Evolutionary conservation across 1,284 basidiomycete genomes (phyloP), one percentile per base, ranked within the genome.

Genomic region (Mycosarcoma mackinlayi): DNA sequence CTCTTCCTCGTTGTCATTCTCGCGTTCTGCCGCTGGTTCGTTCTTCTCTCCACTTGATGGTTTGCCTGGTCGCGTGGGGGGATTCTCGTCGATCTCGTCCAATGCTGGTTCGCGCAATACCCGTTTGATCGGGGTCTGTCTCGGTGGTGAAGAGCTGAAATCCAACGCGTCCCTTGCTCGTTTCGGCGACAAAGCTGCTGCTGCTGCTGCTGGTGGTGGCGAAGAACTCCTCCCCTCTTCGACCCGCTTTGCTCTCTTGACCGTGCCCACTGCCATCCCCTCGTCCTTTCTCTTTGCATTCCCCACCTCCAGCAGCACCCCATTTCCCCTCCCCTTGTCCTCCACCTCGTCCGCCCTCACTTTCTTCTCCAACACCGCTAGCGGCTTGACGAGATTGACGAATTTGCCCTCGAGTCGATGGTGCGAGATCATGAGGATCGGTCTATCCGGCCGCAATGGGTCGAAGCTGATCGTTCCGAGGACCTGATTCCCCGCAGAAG

Each of bases 381-480:
- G 31, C 3, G 80, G 80, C 21, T 53, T 42, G 0, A 64, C 50
- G 1, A 96, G 86, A 38, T 85, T 87, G 33, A 89, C 87, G 55
- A 95, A 86, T 78, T 91, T 92, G 44, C 93, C 93, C 79, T 96
- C 93, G 1, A 96, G 87, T 16, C 93, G 85, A 78, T 96, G 92
- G 83, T 94, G 90, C 7, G 93, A 93, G 56, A 96, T 90, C 63
- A 87, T 85, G 5, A 96, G 85, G 0, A 89, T 92, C 0, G 92
- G 89, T 75, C 90, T 91, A 68, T 88, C 89, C 89, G 71, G 72
- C 16, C 72, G 58, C 1, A 59, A 59, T 0, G 53, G 34, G 4
- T 75, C 76, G 35, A 80, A 82, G n/a, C 28, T 63, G 42, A 82
- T 33, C 9, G 66, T 77, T 21, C 74, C 80, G 2, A 82, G 41